A percentile compares a stretch with the other conserved stretches of the same genome.
phyloP scores from a whole-genome alignment of 1,139 yeast genomes.

The Taiozyma sp. region DNA sequence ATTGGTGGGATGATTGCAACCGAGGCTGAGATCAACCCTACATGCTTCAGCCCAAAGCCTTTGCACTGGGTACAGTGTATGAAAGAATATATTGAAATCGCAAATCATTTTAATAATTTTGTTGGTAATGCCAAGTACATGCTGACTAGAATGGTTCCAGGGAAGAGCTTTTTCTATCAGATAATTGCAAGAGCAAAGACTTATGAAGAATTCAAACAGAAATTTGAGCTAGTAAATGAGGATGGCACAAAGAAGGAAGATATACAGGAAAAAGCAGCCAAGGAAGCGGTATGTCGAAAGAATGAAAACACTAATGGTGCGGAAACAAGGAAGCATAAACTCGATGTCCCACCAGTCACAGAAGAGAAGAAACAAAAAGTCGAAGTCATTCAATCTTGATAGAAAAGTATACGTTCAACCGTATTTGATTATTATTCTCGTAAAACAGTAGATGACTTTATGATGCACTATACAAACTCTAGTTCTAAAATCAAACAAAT shows the following conservation, averaged over 20 bases:
- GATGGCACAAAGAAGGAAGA: conserved; percentile 9
- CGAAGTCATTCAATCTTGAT: not conserved
- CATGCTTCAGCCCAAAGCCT: conserved; percentile 56
- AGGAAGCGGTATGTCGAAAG: not conserved
- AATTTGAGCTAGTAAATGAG: conserved; percentile 7
- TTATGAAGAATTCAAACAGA: conserved; percentile 40
- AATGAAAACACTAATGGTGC: not conserved
- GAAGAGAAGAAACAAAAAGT: not conserved
- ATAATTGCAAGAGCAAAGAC: conserved; percentile 53
- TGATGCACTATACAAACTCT: not conserved
- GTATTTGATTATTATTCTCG: not conserved
- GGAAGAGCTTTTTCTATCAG: conserved; percentile 61
- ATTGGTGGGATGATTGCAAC: conserved; percentile 94
- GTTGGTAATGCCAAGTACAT: conserved; percentile 77
- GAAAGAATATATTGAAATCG: conserved; percentile 52
- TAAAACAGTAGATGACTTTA: not conserved
- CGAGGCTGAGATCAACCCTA: conserved; percentile 81
- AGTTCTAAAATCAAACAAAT: not conserved
- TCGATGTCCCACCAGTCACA: not conserved
- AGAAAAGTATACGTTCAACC: not conserved
- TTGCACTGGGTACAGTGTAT: conserved; percentile 52
- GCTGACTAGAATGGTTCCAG: conserved; percentile 74
- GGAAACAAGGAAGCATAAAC: not conserved
- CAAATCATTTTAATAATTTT: conserved; percentile 54
- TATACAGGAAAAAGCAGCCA: not conserved